Base-by-base conservation (phyloP, 176 grass and related monocot species). In the Guadua angustifolia region DNA sequence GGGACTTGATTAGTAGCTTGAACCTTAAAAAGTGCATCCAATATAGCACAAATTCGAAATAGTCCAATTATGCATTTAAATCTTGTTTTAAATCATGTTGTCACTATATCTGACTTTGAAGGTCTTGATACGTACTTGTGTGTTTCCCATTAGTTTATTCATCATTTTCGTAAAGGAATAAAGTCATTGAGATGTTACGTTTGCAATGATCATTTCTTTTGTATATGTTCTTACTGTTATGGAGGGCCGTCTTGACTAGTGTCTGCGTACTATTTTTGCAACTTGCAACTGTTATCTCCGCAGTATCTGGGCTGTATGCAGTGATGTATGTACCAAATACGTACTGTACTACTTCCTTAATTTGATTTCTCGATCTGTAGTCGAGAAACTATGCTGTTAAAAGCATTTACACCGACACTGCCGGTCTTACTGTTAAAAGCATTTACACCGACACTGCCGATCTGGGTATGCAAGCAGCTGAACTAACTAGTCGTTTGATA, bases 91-190 rank as follows among this genome's bases (percentile, higher is more conserved):
- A n/a, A n/a, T n/a, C n/a, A n/a, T n/a, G n/a, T n/a, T n/a, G n/a
- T n/a, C n/a, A n/a, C n/a, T n/a, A n/a, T n/a, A n/a, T n/a, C n/a
- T n/a, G n/a, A 25, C 58, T 25, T 61, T 14, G 58, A 56, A n/a
- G 53, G n/a, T 61, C 58, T 26, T 61, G 10, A 25, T 26, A 61
- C 22, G 24, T 61, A 26, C 11, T 26, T 61, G 58, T 71, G 11
- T 73, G 47, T 56, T 86, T 65, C 21, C 3, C 2, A 82, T 82
- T 82, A 14, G 24, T 36, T 77, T 58, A 82, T 82, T 82, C 14
- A 57, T 90, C 72, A 45, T 59, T 11, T 89, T 82, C 0, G 0
- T 10, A 42, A 78, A 78, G 6, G 19, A 90, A 86, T 78, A 72
- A 86, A 71, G 14, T 84, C 8, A 21, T 47, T 73, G 6, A 47